Evolutionary conservation across 495 filamentous ascomycete genomes (phyloP).

Genomic region (Haplographium delicatum): DNA sequence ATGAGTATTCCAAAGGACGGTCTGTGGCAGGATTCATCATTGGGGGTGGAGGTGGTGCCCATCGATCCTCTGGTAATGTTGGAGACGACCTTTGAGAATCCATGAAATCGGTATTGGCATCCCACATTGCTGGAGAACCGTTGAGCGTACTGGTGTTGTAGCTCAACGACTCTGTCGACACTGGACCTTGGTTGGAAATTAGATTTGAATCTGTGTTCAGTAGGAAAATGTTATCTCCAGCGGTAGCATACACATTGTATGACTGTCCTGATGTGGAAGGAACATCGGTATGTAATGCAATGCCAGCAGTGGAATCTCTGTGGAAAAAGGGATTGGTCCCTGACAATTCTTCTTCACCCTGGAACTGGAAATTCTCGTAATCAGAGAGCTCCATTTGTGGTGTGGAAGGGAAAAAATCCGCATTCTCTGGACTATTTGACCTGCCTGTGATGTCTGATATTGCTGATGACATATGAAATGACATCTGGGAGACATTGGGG

Average conservation of each 20-base stretch:
- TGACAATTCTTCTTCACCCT: constrained; percentile 8
- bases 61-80: constrained; percentile 12
- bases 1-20: constrained; percentile 23
- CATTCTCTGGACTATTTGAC: constrained; percentile 20
- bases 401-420: constrained; percentile 18
- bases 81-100: constrained; percentile 24
- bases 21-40: constrained; percentile 16
- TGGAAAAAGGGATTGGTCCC: constrained; percentile 12
- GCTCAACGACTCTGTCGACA: constrained; percentile 13
- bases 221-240: constrained; percentile 19
- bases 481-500: constrained; percentile 19
- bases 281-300: background rate
- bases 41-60: constrained; percentile 10
- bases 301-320: constrained; percentile 11
- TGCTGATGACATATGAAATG: constrained; percentile 22
- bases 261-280: constrained; percentile 11
- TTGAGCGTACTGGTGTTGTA: constrained; percentile 11
- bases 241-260: constrained; percentile 13
- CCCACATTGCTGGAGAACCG: constrained; percentile 16
- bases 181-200: constrained; percentile 16
- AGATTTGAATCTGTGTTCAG: constrained; percentile 8
- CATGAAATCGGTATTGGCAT: constrained; percentile 12
- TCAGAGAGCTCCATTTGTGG: constrained; percentile 19
- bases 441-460: constrained; percentile 25
- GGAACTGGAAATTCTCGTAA: constrained; percentile 18